Evolutionary conservation across 331 rosid species (phyloP).

Genomic region (Cydonia oblonga): DNA sequence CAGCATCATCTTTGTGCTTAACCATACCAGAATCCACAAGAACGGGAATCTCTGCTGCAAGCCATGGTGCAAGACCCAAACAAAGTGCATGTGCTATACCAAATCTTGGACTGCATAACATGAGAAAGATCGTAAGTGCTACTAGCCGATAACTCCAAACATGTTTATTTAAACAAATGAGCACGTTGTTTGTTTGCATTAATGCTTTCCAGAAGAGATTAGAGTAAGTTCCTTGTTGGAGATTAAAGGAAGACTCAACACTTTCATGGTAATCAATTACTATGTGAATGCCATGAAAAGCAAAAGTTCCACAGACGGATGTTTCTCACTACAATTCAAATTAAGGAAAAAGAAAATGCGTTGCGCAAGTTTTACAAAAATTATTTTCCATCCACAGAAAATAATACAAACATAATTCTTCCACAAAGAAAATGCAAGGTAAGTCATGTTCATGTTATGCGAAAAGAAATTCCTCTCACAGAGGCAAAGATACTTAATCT

Average conservation of each 20-base stretch:
- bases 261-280: background rate
- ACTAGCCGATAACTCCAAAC: slow-evolving; percentile 7
- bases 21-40: slow-evolving; percentile 90
- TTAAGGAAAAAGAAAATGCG: background rate
- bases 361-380: background rate
- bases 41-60: slow-evolving; percentile 76
- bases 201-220: background rate
- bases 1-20: slow-evolving; percentile 80
- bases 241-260: background rate
- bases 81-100: slow-evolving; percentile 89
- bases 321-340: background rate
- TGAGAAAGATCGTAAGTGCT: background rate
- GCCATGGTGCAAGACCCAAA: slow-evolving; percentile 91
- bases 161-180: background rate
- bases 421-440: background rate
- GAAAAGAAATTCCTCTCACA: background rate
- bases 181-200: background rate
- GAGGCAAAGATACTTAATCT: background rate
- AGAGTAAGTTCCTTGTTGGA: background rate
- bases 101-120: slow-evolving; percentile 68
- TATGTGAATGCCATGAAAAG: background rate
- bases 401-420: background rate
- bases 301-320: background rate
- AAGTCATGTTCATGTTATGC: background rate
- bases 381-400: background rate